A percentile compares a stretch with the other conserved stretches of the same genome.
Conservation (phyloP, 2,329 filamentous ascomycete species). For the Pseudogymnoascus sp. region DNA sequence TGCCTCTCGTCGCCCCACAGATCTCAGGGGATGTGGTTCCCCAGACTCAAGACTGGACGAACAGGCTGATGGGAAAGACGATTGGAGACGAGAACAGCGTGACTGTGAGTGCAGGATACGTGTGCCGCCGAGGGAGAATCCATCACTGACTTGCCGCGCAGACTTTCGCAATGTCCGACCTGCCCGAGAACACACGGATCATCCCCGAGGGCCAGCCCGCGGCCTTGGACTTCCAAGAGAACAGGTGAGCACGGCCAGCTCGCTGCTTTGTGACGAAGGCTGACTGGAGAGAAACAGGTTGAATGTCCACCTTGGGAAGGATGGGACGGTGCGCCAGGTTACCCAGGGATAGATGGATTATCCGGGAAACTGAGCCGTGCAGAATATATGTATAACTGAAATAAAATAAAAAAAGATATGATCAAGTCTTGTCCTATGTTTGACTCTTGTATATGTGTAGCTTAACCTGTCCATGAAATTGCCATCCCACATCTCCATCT, state of each 20-base stretch:
- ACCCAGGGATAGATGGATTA: neutral
- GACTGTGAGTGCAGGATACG: neutral
- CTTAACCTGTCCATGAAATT: too few species aligned
- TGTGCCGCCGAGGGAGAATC: too few species aligned
- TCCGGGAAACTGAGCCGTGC: neutral
- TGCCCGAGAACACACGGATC: neutral
- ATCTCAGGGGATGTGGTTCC: neutral
- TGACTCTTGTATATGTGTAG: neutral
- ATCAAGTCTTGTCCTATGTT: neutral
- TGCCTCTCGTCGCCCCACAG: neutral
- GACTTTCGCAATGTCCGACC: neutral
- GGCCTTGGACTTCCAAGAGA: neutral
- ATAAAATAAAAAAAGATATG: neutral
- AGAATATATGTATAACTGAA: neutral
- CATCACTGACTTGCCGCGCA: neutral
- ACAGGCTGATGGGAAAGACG: slow-evolving; percentile 1
- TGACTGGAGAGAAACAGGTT: neutral
- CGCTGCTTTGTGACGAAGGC: neutral
- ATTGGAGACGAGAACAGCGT: neutral
- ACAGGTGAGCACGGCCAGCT: neutral
- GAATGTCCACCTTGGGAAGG: neutral
- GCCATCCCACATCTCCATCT: neutral
- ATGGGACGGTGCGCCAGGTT: neutral
- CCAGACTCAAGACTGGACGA: slow-evolving; percentile 2
- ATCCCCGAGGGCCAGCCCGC: neutral